Percentiles rank a stretch among this genome's conserved stretches.
phyloP scores from a whole-genome alignment of 192 early-diverging fungal genomes.

The Coemansia sp. region DNA sequence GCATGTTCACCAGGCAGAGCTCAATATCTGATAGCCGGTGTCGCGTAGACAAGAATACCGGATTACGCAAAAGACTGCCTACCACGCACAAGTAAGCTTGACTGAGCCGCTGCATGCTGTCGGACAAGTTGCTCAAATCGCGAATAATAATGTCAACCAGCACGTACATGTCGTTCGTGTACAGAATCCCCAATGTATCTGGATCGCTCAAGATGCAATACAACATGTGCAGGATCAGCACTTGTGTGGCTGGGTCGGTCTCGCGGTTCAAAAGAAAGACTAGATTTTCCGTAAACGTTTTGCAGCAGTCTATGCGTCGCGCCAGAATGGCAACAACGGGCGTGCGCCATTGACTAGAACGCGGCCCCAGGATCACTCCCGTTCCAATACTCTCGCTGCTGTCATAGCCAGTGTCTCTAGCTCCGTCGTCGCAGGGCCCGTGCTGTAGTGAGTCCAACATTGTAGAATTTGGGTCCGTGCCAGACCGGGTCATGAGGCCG shows the following conservation, averaged over 20 bases:
- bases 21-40: constrained; percentile 49
- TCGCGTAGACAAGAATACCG: constrained; percentile 40
- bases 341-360: constrained; percentile 1
- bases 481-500: background rate
- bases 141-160: constrained; percentile 83
- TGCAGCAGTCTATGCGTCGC: constrained; percentile 50
- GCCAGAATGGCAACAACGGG: constrained; percentile 36
- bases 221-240: constrained; percentile 66
- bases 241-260: constrained; percentile 53
- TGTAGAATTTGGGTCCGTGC: background rate
- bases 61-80: constrained; percentile 62
- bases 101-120: constrained; percentile 61
- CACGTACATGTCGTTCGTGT: constrained; percentile 88
- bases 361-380: background rate
- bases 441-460: background rate
- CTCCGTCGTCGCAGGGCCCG: background rate
- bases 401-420: background rate
- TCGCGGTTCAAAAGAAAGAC: constrained; percentile 91
- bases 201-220: constrained; percentile 64
- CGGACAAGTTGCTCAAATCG: constrained; percentile 71
- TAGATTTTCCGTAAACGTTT: constrained; percentile 82
- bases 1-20: constrained; percentile 42
- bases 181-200: constrained; percentile 67
- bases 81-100: constrained; percentile 67
- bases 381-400: background rate